A percentile compares a stretch with the other conserved stretches of the same genome.
These are phyloP conservation scores for Lactarius indigo DNA, from an alignment of 768 basidiomycete species.

Conservation along the genomic window DNA sequence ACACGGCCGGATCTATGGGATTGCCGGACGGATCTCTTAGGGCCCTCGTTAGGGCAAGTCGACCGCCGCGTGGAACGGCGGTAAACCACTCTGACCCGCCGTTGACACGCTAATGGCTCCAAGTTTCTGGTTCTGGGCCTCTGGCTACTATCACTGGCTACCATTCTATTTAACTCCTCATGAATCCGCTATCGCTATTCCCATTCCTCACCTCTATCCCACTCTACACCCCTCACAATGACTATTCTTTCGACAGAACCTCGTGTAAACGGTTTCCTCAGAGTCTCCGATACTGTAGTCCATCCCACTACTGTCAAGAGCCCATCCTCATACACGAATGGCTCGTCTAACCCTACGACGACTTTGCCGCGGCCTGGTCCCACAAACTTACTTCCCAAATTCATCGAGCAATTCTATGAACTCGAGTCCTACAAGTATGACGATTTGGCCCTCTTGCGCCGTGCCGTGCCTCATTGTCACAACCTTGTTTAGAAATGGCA, in stretches of 20 bases:
- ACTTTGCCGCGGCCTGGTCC: not conserved
- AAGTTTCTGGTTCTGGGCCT: too few relatives aligned
- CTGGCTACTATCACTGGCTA: too few relatives aligned
- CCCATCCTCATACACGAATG: not conserved
- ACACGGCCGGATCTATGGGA: not conserved
- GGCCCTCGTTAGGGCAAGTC: not conserved
- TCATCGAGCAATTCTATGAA: slow-evolving; percentile 56
- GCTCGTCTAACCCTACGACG: not conserved
- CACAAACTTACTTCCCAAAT: slow-evolving; percentile 47
- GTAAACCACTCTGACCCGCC: not conserved
- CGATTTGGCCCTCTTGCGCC: not conserved
- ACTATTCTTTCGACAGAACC: slow-evolving; percentile 22
- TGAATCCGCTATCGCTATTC: not conserved
- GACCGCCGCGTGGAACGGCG: not conserved
- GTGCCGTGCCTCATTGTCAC: slow-evolving; percentile 10
- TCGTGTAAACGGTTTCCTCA: slow-evolving; percentile 16
- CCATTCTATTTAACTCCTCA: slow-evolving; percentile 12
- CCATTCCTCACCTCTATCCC: not conserved
- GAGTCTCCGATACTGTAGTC: not conserved
- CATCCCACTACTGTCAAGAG: not conserved
- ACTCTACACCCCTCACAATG: slow-evolving; percentile 10
- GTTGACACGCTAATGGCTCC: too few relatives aligned
- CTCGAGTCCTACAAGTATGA: slow-evolving; percentile 62
- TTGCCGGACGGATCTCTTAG: not conserved
- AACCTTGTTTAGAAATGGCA: slow-evolving; percentile 48